phyloP scores from a whole-genome alignment of 306 rosid species.

The Quercus berberidifolia region DNA sequence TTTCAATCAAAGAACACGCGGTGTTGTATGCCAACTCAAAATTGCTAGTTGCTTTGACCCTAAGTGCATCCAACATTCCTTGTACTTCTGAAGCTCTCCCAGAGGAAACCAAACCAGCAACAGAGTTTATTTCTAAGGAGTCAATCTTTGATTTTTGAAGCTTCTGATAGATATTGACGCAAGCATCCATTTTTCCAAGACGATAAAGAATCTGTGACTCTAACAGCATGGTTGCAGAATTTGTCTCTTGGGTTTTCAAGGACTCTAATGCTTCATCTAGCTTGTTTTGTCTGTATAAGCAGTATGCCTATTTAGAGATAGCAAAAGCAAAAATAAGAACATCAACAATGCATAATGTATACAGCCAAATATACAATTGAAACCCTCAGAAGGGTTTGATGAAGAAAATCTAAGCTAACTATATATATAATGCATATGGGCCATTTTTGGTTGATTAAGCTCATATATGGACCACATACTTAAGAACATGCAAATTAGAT shows the following conservation, averaged over 20 bases:
- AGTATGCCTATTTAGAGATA: conserved; percentile 72
- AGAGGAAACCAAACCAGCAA: conserved; percentile 74
- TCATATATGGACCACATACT: background rate
- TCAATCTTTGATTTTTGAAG: conserved; percentile 81
- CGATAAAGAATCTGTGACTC: conserved; percentile 95
- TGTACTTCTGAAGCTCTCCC: conserved; percentile 87
- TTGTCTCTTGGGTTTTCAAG: conserved; percentile 56
- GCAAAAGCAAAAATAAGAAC: conserved; percentile 11
- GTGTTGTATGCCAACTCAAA: conserved; percentile 93
- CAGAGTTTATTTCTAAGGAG: conserved; percentile 73
- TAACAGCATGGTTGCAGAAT: conserved; percentile 55
- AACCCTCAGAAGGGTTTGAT: conserved; percentile 5
- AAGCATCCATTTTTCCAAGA: conserved; percentile 82
- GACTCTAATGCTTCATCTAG: conserved; percentile 76
- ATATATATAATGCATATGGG: background rate
- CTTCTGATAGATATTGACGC: conserved; percentile 81
- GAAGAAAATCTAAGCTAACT: background rate
- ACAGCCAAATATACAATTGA: background rate
- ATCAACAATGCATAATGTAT: conserved; percentile 16
- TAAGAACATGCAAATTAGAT: background rate
- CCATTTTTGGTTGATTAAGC: background rate
- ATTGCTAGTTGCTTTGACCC: conserved; percentile 78
- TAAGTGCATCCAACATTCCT: conserved; percentile 66
- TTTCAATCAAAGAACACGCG: conserved; percentile 81
- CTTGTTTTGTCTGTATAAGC: conserved; percentile 94